phyloP scores from a whole-genome alignment of 2,329 filamentous ascomycete species.

The Cordyceps tenuipes region DNA sequence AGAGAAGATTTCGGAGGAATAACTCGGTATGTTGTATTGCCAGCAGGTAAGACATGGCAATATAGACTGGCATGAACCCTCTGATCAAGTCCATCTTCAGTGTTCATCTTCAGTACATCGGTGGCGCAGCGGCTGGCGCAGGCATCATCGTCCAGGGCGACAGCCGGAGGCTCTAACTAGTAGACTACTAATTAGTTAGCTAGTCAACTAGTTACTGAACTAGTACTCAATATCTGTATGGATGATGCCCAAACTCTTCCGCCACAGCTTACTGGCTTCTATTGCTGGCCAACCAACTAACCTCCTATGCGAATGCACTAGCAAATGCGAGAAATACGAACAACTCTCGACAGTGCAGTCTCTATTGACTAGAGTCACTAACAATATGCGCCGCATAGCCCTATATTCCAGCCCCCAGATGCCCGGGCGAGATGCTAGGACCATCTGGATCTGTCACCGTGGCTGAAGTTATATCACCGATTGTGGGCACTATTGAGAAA shows the following conservation, averaged over 20 bases:
- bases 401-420: conserved; percentile 5
- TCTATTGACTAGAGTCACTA: not conserved
- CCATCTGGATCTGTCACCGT: not conserved
- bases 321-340: conserved; percentile 6
- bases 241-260: too few relatives aligned
- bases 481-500: not conserved
- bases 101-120: too few relatives aligned
- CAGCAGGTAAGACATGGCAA: not conserved
- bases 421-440: not conserved
- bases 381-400: not conserved
- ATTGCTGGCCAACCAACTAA: too few relatives aligned
- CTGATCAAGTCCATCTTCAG: not conserved
- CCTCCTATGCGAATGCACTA: not conserved
- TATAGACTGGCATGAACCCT: too few relatives aligned
- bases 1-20: too few relatives aligned
- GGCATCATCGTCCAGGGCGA: not conserved
- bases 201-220: not conserved
- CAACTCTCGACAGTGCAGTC: not conserved
- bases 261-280: too few relatives aligned
- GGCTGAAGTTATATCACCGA: not conserved
- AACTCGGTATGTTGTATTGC: too few relatives aligned
- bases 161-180: not conserved
- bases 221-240: too few relatives aligned
- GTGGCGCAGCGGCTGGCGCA: not conserved
- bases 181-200: too few relatives aligned